Evolutionary conservation across 2,329 filamentous ascomycete genomes (phyloP).

Genomic region (Emergomyces pasteurianus): DNA sequence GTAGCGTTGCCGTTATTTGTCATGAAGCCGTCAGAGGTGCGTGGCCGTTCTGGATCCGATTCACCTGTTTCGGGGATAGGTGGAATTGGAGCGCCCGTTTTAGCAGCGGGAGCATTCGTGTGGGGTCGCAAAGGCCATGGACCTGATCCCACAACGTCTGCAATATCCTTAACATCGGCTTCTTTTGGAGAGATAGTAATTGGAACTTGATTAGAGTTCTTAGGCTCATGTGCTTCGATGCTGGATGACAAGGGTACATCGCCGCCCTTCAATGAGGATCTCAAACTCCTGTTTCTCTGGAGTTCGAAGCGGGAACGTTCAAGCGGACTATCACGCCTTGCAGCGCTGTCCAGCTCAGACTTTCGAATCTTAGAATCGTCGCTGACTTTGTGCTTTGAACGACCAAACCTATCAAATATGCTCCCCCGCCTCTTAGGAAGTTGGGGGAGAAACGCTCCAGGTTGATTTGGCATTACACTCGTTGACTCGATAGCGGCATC

Average conservation of each 20-base stretch:
- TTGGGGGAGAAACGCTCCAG: constrained; percentile 24
- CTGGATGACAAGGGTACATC: constrained; percentile 4
- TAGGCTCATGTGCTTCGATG: constrained; percentile 16
- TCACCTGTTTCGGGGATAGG: background rate
- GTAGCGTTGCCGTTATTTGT: background rate
- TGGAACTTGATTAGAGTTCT: constrained; percentile 13
- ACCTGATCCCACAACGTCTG: constrained; percentile 7
- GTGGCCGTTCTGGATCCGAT: constrained; percentile 3
- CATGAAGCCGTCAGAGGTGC: constrained; percentile 11
- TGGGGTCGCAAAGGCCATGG: constrained; percentile 17
- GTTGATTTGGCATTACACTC: constrained; percentile 37
- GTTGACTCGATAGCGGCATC: constrained; percentile 27
- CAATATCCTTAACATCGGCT: background rate
- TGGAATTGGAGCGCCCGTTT: background rate
- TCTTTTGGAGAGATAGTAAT: background rate
- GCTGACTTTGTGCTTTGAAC: constrained; percentile 17
- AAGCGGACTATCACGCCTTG: constrained; percentile 49
- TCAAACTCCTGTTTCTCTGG: constrained; percentile 18
- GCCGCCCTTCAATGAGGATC: constrained; percentile 3
- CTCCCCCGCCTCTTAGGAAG: constrained; percentile 17
- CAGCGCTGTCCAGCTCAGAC: constrained; percentile 44
- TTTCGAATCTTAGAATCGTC: constrained; percentile 40
- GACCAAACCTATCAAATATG: constrained; percentile 21
- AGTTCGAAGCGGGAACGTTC: constrained; percentile 47
- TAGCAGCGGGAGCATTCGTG: background rate